Base-by-base conservation (phyloP, 2,329 filamentous ascomycete genomes). In the Curvularia sp. region DNA sequence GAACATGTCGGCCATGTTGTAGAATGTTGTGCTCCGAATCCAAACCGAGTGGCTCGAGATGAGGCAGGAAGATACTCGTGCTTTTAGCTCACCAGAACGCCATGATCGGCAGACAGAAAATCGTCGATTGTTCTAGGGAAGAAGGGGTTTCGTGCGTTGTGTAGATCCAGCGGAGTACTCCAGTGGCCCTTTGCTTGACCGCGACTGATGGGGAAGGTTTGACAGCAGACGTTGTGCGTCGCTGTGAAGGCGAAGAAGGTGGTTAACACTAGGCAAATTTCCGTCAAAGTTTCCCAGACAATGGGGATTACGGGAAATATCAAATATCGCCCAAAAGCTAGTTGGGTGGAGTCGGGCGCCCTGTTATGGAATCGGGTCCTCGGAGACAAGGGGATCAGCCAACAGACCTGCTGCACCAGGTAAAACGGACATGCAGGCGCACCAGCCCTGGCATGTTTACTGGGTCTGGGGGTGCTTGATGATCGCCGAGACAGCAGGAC, bases 381-480 rank as follows among this genome's bases (percentile, higher is more conserved):
- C 53, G 57, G 53, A 62, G 60, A 30, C 65, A 49, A 58, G 60
- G 54, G 51, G 60, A 69, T 64, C 58, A 57, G 47, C 67, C 39
- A 54, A 49, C 26, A 31, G 49, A 56, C 53, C 52, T 68, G 46
- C 60, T 63, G 41, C 56, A 63, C 51, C 52, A 43, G 58, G 51
- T 46, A 57, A 64, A 59, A 61, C 53, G 49, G 56, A 60, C 26
- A 65, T 65, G 60, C 61, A 61, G 60, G 57, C 55, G 57, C 52
- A 53, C 55, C 38, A 58, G 57, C 51, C 39, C 53, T 53, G 57
- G 61, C 59, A 65, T 65, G 60, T 55, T 49, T 47, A 57, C 35
- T 35, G 55, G 42, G 26, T 61, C 41, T 54, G 52, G 55, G 55
- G 62, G 51, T 64, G 61, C 58, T 61, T 62, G 41, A 57, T 48